phyloP scores from a whole-genome alignment of 148 eudicot genomes.

The Vaccinium macrocarpon region DNA sequence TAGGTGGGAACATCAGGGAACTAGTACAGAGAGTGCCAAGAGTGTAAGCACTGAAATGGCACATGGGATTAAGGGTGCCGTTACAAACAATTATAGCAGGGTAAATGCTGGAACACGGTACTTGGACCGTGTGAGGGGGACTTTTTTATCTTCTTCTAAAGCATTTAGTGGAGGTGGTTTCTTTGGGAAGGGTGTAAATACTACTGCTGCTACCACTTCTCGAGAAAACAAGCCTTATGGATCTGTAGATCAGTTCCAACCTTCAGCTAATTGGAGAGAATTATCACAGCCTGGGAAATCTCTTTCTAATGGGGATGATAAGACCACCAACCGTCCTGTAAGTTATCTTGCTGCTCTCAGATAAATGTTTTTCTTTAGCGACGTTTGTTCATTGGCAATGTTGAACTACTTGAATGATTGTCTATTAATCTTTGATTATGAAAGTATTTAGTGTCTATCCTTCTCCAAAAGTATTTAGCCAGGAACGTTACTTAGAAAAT shows the following conservation, averaged over 20 bases:
- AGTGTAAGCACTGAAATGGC: conserved; percentile 39
- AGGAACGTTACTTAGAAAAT: neutral
- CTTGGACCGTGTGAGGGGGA: conserved; percentile 85
- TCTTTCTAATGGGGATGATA: conserved; percentile 51
- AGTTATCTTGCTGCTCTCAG: conserved; percentile 31
- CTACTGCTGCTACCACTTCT: conserved; percentile 37
- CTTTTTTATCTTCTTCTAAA: conserved; percentile 78
- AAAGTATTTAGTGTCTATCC: neutral
- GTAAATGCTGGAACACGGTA: conserved; percentile 81
- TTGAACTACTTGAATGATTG: neutral
- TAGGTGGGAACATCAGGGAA: conserved; percentile 54
- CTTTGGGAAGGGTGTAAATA: conserved; percentile 62
- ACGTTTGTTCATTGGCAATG: conserved; percentile 11
- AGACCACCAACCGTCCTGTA: conserved; percentile 46
- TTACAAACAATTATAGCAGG: conserved; percentile 45
- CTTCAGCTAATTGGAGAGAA: conserved; percentile 55
- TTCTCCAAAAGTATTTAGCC: neutral
- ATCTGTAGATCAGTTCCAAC: conserved; percentile 43
- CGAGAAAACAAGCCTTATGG: conserved; percentile 63
- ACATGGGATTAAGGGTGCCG: conserved; percentile 47
- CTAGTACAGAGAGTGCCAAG: conserved; percentile 44
- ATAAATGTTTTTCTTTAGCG: neutral
- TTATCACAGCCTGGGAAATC: conserved; percentile 41
- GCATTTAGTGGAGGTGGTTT: conserved; percentile 80
- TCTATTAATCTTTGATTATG: neutral